A percentile compares a stretch with the other conserved stretches of the same genome.
Evolutionary conservation across 495 filamentous ascomycete genomes (phyloP).

Genomic region (Talaromyces borbonicus): DNA sequence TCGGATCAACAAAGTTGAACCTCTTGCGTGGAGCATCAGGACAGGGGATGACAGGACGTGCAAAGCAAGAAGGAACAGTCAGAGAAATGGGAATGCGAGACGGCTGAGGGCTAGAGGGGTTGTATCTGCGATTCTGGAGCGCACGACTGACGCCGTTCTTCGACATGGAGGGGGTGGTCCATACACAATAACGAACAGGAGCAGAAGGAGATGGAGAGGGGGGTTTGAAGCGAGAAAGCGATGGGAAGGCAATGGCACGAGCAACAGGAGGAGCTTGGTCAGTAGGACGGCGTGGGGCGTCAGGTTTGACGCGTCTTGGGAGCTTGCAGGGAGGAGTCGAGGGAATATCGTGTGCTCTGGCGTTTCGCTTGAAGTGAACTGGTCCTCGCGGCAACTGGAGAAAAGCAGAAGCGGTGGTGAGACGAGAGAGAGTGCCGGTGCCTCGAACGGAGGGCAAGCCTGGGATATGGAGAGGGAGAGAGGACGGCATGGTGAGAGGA

Average conservation of each 20-base stretch:
- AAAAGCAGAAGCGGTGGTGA: conserved; percentile 3
- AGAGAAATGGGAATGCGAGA: conserved; percentile 1
- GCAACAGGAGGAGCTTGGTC: conserved; percentile 1
- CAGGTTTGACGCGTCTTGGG: background rate
- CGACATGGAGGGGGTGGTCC: background rate
- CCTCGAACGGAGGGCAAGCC: background rate
- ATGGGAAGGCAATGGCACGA: background rate
- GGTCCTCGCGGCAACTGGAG: conserved; percentile 3
- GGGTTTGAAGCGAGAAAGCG: background rate
- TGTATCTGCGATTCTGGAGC: background rate
- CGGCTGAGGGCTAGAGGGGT: background rate
- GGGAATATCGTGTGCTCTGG: background rate
- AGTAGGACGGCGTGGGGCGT: background rate
- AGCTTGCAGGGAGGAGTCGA: background rate
- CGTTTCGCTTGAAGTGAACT: background rate
- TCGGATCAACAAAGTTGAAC: background rate
- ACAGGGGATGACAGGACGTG: conserved; percentile 1
- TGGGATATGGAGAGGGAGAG: background rate
- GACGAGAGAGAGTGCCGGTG: background rate
- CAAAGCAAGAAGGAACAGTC: background rate
- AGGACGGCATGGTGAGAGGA: background rate
- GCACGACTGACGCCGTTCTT: conserved; percentile 5
- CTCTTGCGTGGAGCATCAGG: conserved; percentile 3
- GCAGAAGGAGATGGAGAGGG: background rate
- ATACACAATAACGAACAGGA: background rate